Evolutionary conservation across 371 early-diverging fungal genomes (phyloP).

Genomic region (Actinomortierella wolfii): DNA sequence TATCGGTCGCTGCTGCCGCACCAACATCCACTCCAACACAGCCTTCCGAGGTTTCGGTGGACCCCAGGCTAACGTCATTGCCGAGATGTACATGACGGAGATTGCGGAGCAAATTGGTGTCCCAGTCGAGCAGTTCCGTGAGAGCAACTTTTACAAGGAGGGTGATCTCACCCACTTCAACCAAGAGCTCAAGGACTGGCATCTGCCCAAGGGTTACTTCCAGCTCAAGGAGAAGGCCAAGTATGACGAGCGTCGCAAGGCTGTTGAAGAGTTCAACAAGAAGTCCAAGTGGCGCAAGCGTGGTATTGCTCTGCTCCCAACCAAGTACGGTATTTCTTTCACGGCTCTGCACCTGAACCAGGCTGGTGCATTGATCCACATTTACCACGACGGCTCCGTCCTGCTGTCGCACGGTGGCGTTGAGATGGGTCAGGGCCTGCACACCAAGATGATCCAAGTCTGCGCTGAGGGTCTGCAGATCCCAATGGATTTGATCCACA

Average conservation of each 20-base stretch:
- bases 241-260: conserved; percentile 49
- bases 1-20: conserved; percentile 69
- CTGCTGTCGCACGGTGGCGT: conserved; percentile 79
- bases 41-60: conserved; percentile 81
- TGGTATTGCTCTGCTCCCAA: conserved; percentile 72
- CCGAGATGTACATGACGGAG: conserved; percentile 72
- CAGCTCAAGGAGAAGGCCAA: conserved; percentile 55
- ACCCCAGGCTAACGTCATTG: conserved; percentile 78
- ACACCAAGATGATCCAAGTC: conserved; percentile 80
- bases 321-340: conserved; percentile 74
- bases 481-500: conserved; percentile 63
- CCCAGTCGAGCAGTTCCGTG: conserved; percentile 59
- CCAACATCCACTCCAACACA: conserved; percentile 79
- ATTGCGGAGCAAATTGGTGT: conserved; percentile 64
- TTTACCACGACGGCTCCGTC: conserved; percentile 80
- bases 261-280: conserved; percentile 65
- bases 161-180: conserved; percentile 71
- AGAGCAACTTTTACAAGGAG: conserved; percentile 67
- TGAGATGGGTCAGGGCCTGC: conserved; percentile 87
- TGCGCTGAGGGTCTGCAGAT: conserved; percentile 70
- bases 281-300: conserved; percentile 69
- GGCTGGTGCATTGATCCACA: conserved; percentile 79
- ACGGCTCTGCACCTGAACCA: conserved; percentile 72
- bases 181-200: conserved; percentile 67
- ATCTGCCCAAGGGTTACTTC: conserved; percentile 66